Conservation (phyloP, 768 basidiomycete genomes). For the Cystofilobasidium capitatum region DNA sequence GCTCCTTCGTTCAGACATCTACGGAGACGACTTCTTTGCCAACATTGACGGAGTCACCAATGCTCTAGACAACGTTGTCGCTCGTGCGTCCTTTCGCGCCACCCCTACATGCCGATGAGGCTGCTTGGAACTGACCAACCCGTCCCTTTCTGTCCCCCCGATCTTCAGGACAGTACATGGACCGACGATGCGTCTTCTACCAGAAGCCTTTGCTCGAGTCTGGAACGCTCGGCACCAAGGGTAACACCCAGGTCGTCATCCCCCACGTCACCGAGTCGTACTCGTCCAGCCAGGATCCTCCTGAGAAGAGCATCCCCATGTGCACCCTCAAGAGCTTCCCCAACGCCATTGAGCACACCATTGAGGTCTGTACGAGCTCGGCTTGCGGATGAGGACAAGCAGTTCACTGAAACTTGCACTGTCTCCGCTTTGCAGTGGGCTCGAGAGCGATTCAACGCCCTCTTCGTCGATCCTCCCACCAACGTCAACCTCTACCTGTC, state of each 20-base stretch:
- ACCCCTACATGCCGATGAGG: background rate
- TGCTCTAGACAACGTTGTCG: conserved; percentile 91
- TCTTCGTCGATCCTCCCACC: conserved; percentile 89
- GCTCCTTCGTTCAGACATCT: conserved; percentile 53
- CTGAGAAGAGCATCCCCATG: conserved; percentile 90
- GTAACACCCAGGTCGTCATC: conserved; percentile 89
- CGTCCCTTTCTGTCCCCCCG: conserved; percentile 5
- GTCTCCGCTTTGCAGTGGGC: conserved; percentile 59
- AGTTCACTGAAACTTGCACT: background rate
- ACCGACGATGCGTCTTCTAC: conserved; percentile 93
- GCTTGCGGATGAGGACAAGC: background rate
- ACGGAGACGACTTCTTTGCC: conserved; percentile 78
- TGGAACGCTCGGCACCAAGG: conserved; percentile 95
- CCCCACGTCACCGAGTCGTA: conserved; percentile 94
- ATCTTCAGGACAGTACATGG: conserved; percentile 81
- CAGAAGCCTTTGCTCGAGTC: conserved; percentile 92
- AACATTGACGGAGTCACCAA: conserved; percentile 89
- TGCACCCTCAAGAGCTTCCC: conserved; percentile 99
- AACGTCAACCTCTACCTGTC: conserved; percentile 93
- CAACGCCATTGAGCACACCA: conserved; percentile 93
- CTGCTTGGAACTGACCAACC: background rate
- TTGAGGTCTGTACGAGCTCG: conserved; percentile 55
- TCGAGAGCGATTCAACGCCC: conserved; percentile 77
- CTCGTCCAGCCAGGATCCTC: conserved; percentile 94
- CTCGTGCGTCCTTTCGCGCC: conserved; percentile 51